A percentile compares a stretch with the other conserved stretches of the same genome.
phyloP scores from a whole-genome alignment of 1,284 basidiomycete genomes.

The Apiotrichum gamsii region DNA sequence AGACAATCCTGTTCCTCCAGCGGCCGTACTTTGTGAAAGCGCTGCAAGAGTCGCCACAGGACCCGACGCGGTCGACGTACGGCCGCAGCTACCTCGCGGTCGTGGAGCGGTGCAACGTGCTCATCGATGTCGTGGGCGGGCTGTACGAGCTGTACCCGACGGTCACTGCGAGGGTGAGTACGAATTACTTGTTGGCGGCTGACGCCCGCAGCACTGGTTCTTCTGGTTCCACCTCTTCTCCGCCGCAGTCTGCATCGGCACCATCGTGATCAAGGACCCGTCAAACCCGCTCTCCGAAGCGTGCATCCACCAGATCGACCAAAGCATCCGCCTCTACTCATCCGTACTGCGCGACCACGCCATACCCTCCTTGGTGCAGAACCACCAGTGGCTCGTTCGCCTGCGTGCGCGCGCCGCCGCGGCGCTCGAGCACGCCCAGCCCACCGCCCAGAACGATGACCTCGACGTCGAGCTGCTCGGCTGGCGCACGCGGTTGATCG shows the following conservation, averaged over 20 bases:
- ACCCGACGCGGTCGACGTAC: constrained; percentile 22
- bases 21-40: constrained; percentile 33
- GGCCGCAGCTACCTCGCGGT: constrained; percentile 28
- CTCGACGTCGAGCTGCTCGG: constrained; percentile 25
- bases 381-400: constrained; percentile 27
- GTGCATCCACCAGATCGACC: constrained; percentile 20
- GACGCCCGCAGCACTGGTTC: background rate
- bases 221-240: constrained; percentile 34
- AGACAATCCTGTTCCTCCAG: constrained; percentile 27
- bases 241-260: constrained; percentile 30
- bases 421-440: constrained; percentile 12
- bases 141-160: constrained; percentile 26
- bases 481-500: constrained; percentile 32
- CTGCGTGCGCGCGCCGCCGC: constrained; percentile 19
- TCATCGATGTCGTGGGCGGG: constrained; percentile 24
- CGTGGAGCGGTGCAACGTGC: constrained; percentile 31
- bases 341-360: constrained; percentile 15
- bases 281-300: constrained; percentile 16
- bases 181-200: too few relatives aligned
- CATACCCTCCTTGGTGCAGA: constrained; percentile 20
- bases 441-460: background rate
- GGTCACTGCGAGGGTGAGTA: constrained; percentile 25
- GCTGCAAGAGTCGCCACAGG: constrained; percentile 19
- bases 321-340: constrained; percentile 23
- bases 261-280: constrained; percentile 21